Percentiles rank a stretch among this genome's conserved stretches.
phyloP scores from a whole-genome alignment of 257 asterid species.

The Ligustrum vulgare region DNA sequence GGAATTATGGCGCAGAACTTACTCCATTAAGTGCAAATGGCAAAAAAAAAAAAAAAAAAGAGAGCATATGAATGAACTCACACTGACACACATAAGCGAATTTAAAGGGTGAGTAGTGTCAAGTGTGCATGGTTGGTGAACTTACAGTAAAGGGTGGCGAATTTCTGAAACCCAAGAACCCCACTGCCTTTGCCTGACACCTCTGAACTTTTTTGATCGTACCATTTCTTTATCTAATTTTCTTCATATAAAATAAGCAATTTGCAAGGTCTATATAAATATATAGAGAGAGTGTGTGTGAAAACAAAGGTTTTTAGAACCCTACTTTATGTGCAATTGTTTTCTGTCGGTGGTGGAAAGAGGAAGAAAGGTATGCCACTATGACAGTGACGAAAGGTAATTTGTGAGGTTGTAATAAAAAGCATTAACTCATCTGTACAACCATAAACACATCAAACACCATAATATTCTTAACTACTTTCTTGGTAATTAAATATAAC shows the following conservation, averaged over 20 bases:
- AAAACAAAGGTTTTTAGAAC: slow-evolving; percentile 6
- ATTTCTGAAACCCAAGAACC: slow-evolving; percentile 89
- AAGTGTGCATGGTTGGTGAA: background rate
- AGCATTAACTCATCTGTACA: slow-evolving; percentile 36
- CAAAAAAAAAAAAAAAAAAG: too few relatives aligned
- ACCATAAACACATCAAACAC: slow-evolving; percentile 16
- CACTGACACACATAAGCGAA: background rate
- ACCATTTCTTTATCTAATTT: slow-evolving; percentile 37
- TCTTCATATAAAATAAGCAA: background rate
- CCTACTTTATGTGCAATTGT: slow-evolving; percentile 1
- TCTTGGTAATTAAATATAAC: background rate
- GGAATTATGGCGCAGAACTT: too few relatives aligned
- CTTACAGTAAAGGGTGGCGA: slow-evolving; percentile 74
- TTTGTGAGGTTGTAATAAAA: slow-evolving; percentile 32
- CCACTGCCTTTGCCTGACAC: slow-evolving; percentile 93
- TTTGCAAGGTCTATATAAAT: background rate
- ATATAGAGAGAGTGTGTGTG: background rate
- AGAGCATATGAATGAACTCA: too few relatives aligned
- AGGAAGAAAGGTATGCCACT: background rate
- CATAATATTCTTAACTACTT: slow-evolving; percentile 25
- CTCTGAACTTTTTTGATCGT: slow-evolving; percentile 69
- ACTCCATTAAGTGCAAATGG: too few relatives aligned
- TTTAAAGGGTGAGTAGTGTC: background rate
- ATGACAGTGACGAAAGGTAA: background rate
- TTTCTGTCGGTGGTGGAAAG: slow-evolving; percentile 35